phyloP scores from a whole-genome alignment of 148 eudicot genomes.

The Persicaria tinctoria region DNA sequence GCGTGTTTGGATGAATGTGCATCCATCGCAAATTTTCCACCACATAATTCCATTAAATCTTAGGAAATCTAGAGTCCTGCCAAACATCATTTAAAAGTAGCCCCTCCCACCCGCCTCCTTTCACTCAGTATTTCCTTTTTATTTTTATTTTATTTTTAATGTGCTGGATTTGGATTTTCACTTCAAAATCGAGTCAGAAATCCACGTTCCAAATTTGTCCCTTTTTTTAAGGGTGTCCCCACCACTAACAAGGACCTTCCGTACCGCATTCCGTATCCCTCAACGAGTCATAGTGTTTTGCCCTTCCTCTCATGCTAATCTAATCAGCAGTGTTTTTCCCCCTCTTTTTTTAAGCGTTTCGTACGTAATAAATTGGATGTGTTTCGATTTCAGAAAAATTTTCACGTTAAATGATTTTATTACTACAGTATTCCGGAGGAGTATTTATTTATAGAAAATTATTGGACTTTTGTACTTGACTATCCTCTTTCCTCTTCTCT shows the following conservation, averaged over 20 bases:
- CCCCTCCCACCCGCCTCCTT: no score
- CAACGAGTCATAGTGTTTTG: no score
- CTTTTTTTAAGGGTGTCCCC: neutral
- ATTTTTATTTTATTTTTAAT: neutral
- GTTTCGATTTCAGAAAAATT: no score
- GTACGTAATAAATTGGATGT: no score
- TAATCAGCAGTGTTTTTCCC: no score
- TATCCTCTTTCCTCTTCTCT: no score
- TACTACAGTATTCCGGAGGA: no score
- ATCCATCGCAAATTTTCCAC: neutral
- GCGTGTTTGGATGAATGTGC: conserved; percentile 5
- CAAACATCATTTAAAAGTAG: neutral
- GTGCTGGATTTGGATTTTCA: conserved; percentile 9
- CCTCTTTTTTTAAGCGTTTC: no score
- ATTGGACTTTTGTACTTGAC: no score
- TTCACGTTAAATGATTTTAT: no score
- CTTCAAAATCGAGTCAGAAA: conserved; percentile 7
- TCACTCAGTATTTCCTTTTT: neutral
- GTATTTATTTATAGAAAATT: no score
- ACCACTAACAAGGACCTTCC: neutral
- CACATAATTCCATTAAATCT: conserved; percentile 9
- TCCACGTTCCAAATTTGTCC: conserved; percentile 9
- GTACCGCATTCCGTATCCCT: conserved; percentile 8
- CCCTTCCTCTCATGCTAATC: neutral
- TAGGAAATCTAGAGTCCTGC: neutral